Percentiles rank a stretch among this genome's conserved stretches.
These are phyloP conservation scores for Dioscorea alata DNA, from an alignment of 106 monocot genomes.

Conservation along the genomic window DNA sequence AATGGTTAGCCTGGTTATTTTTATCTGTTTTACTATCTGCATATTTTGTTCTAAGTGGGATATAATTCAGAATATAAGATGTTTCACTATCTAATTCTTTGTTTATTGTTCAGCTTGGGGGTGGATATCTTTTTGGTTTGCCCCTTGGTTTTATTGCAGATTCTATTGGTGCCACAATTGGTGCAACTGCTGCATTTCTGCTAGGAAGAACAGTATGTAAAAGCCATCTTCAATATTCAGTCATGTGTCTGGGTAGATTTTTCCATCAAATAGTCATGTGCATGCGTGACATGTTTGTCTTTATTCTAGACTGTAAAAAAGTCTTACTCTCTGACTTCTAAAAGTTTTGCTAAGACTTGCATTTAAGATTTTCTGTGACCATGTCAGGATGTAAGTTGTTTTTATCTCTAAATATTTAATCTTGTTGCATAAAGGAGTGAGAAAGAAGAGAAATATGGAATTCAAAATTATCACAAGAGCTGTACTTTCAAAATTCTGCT, in stretches of 20 bases:
- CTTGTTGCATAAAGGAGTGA: too few relatives aligned
- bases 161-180: slow-evolving; percentile 91
- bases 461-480: too few relatives aligned
- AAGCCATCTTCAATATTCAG: background rate
- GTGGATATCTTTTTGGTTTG: slow-evolving; percentile 96
- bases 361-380: too few relatives aligned
- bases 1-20: too few relatives aligned
- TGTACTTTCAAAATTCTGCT: too few relatives aligned
- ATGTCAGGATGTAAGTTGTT: too few relatives aligned
- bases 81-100: background rate
- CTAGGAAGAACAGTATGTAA: slow-evolving; percentile 85
- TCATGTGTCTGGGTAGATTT: background rate
- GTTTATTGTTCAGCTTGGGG: slow-evolving; percentile 74
- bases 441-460: too few relatives aligned
- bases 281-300: background rate
- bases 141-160: slow-evolving; percentile 94
- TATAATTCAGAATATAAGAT: too few relatives aligned
- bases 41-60: too few relatives aligned
- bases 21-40: too few relatives aligned
- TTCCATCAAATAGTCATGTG: too few relatives aligned
- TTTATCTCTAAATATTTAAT: too few relatives aligned
- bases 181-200: slow-evolving; percentile 89
- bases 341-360: background rate
- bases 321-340: background rate
- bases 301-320: background rate